Evolutionary conservation across 2,329 filamentous ascomycete species (phyloP).

Genomic region (Cercospora sp.): DNA sequence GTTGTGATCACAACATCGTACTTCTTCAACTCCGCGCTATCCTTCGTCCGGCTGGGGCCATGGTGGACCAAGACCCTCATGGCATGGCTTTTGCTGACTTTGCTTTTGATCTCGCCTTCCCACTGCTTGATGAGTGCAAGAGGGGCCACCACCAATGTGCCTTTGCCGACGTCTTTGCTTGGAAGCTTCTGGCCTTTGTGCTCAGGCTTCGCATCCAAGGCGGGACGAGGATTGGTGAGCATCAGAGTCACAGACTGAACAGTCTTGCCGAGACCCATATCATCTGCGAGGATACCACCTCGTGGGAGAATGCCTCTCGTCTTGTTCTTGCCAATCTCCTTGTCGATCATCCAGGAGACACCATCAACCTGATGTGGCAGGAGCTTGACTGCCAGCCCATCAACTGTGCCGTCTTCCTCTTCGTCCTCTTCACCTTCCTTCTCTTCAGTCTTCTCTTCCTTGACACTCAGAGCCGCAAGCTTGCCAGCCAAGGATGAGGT

Average conservation of each 20-base stretch:
- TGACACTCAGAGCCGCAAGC: constrained; percentile 48
- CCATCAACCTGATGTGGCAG: constrained; percentile 93
- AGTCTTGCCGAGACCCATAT: constrained; percentile 97
- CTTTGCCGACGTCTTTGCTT: constrained; percentile 64
- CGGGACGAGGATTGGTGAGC: constrained; percentile 71
- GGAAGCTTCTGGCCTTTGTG: constrained; percentile 66
- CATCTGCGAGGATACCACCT: constrained; percentile 91
- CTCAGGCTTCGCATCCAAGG: constrained; percentile 49
- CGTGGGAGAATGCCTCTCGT: constrained; percentile 77
- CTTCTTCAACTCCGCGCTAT: constrained; percentile 69
- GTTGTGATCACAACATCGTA: constrained; percentile 98
- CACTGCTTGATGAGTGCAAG: constrained; percentile 94
- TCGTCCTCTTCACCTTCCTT: constrained; percentile 45
- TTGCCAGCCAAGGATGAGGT: constrained; percentile 46
- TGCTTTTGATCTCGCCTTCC: constrained; percentile 88
- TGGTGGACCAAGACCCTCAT: constrained; percentile 89
- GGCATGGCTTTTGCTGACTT: constrained; percentile 67
- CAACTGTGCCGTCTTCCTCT: constrained; percentile 63
- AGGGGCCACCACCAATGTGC: constrained; percentile 88
- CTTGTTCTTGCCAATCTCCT: constrained; percentile 84
- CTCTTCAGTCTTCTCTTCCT: constrained; percentile 49
- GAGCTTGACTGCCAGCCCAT: constrained; percentile 82
- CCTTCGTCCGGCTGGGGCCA: constrained; percentile 80
- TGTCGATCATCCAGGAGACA: constrained; percentile 90
- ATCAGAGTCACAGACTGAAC: constrained; percentile 90